Base-by-base conservation (phyloP, 352 stramenopile species). In the Phytophthora boehmeriae region DNA sequence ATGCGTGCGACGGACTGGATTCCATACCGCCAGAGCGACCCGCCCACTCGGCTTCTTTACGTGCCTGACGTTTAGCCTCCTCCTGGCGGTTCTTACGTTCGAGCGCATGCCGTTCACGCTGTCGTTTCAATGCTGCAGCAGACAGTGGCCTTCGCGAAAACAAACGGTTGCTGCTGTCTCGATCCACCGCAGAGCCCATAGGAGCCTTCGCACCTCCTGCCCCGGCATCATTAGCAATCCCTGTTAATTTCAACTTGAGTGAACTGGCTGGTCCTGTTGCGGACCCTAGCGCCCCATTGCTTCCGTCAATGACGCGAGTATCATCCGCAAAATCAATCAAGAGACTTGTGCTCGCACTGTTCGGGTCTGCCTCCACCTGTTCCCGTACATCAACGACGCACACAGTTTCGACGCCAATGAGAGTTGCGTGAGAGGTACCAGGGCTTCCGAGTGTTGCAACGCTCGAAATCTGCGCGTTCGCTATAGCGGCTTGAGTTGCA, bases 331-430 rank as follows among this genome's bases (percentile, higher is more conserved):
- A 69, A 22, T 75, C 57, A 17, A 69, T 63, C 9, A 64, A 27
- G 23, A 75, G 57, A 36, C 34, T 69, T 8, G 43, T 69, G 23
- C 63, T 66, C 27, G 62, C 59, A n/a, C 53, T 63, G 44, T 28
- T 68, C 8, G 46, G 57, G 0, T 75, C 47, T 25, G 52, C 25
- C 2, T 73, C 51, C 8, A 32, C 63, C 34, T 98, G 95, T 16
- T 98, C 91, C 25, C 95, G 76, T 16, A 98, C 85, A 69, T 99
- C 96, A 17, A 99, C 92, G 23, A 98, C 83, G 58, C 95, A 98
- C 10, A 98, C 81, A 13, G 93, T 98, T 66, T 97, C 90, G 41
- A 98, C 93, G 2, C 88, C 86, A 34, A 96, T 92, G 22, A 93
- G 75, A 5, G 71, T 80, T 4, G 57, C 69, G 41, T 67, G 66